Evolutionary conservation across 1,284 basidiomycete species (phyloP).

Genomic region (Puccinia triticina): DNA sequence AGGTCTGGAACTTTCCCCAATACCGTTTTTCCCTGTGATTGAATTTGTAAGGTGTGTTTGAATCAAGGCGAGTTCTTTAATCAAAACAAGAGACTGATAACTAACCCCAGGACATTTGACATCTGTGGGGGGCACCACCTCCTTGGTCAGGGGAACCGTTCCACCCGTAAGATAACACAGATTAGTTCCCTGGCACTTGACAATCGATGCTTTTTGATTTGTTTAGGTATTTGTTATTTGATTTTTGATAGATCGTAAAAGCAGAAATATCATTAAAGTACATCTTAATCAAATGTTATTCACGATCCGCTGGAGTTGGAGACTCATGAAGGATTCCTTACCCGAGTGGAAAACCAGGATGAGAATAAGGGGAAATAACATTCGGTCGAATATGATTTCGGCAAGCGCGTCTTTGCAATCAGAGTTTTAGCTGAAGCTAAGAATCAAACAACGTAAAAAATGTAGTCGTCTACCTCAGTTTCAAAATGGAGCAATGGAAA

Average conservation of each 20-base stretch:
- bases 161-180: background rate
- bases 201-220: background rate
- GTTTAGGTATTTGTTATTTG: too few relatives aligned
- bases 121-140: background rate
- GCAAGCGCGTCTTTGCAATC: background rate
- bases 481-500: background rate
- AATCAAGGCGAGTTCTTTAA: background rate
- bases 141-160: background rate
- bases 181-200: background rate
- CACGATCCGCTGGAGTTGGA: background rate
- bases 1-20: background rate
- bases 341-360: background rate
- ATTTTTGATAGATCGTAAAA: background rate
- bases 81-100: too few relatives aligned
- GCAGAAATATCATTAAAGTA: background rate
- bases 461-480: background rate
- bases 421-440: background rate
- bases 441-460: background rate
- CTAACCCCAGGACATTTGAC: background rate
- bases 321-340: background rate
- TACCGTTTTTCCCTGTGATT: conserved; percentile 1
- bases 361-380: background rate
- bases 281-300: background rate
- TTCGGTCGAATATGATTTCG: background rate
- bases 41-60: background rate